Conservation (phyloP, 208 protist genomes). For the Wallacemonas sp. region DNA sequence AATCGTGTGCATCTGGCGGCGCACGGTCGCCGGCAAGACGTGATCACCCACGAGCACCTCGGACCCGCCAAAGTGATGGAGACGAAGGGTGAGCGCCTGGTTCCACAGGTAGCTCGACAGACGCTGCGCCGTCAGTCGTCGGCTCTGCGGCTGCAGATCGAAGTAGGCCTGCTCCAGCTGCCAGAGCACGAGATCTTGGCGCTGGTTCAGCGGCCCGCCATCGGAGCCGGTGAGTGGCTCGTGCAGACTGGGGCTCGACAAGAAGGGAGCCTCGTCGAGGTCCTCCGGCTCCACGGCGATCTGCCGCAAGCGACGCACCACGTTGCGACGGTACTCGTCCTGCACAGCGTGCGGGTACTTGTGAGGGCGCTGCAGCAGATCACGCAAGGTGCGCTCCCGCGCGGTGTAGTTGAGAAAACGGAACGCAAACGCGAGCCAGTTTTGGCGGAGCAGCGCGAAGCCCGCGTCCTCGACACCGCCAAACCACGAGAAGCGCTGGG, state of each 20-base stretch:
- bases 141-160: constrained; percentile 58
- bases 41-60: constrained; percentile 72
- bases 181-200: constrained; percentile 60
- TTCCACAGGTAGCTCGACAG: constrained; percentile 89
- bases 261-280: constrained; percentile 71
- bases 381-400: constrained; percentile 55
- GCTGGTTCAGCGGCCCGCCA: constrained; percentile 37
- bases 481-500: constrained; percentile 91
- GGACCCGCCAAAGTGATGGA: constrained; percentile 56
- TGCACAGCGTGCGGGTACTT: constrained; percentile 83
- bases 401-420: constrained; percentile 86
- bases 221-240: constrained; percentile 34
- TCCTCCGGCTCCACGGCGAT: constrained; percentile 69
- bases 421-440: constrained; percentile 87
- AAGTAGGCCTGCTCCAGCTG: constrained; percentile 80
- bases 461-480: constrained; percentile 70
- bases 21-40: constrained; percentile 43
- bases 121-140: constrained; percentile 74
- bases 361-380: constrained; percentile 76
- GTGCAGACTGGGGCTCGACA: constrained; percentile 54
- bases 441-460: constrained; percentile 79
- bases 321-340: constrained; percentile 78
- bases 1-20: constrained; percentile 23
- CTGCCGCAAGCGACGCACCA: constrained; percentile 75
- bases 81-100: constrained; percentile 77